Evolutionary conservation across 768 basidiomycete species (phyloP).

Genomic region (Mrakia hoshinonis): DNA sequence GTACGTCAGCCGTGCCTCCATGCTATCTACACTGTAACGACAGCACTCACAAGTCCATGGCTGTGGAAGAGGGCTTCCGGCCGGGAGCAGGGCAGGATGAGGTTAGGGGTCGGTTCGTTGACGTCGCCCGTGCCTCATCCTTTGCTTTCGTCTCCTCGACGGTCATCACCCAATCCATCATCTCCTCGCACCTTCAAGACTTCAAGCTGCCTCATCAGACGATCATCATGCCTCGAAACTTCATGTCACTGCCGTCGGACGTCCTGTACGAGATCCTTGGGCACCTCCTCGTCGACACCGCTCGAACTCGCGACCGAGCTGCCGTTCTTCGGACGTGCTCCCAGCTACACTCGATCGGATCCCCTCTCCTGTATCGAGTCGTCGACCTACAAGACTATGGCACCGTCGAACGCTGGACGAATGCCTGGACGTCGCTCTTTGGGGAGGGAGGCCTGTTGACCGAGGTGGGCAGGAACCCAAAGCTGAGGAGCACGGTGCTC

Average conservation of each 20-base stretch:
- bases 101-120: background rate
- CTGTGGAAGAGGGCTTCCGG: background rate
- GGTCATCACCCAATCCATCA: background rate
- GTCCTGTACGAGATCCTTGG: background rate
- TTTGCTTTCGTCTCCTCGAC: background rate
- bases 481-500: background rate
- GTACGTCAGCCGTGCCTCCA: background rate
- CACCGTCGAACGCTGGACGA: too few relatives aligned
- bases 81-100: background rate
- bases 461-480: background rate
- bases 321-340: background rate
- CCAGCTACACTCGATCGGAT: background rate
- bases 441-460: background rate
- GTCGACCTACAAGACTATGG: too few relatives aligned
- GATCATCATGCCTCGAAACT: too few relatives aligned
- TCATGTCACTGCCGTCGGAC: background rate
- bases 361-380: background rate
- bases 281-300: background rate
- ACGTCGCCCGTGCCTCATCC: background rate
- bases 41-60: constrained; percentile 3
- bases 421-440: background rate
- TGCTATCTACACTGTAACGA: background rate
- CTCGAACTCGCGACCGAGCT: background rate
- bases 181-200: background rate
- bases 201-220: too few relatives aligned